A percentile compares a stretch with the other conserved stretches of the same genome.
Evolutionary conservation across 805 yeast genomes (phyloP).

Genomic region (Candida palmyrensis): DNA sequence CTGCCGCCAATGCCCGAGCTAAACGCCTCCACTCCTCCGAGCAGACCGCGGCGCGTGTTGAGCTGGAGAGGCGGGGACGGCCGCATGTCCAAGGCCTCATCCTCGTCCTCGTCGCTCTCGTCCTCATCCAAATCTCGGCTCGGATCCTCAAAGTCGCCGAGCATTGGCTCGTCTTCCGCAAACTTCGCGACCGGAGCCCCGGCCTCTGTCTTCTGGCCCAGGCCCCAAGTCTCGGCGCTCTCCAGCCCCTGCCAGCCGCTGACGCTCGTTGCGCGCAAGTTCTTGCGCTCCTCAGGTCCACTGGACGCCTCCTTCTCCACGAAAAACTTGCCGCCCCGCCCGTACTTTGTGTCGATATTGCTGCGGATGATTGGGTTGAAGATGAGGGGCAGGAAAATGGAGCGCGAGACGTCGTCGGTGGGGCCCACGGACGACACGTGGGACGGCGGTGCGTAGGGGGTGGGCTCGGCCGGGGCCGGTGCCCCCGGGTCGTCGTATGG

Average conservation of each 20-base stretch:
- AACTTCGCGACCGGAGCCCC: no score
- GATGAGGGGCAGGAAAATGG: conserved; percentile 76
- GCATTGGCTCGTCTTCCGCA: conserved; percentile 8
- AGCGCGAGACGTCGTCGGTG: conserved; percentile 27
- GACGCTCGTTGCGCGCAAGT: conserved; percentile 31
- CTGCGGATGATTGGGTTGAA: conserved; percentile 77
- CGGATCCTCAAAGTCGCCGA: no score
- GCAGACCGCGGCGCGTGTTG: conserved; percentile 19
- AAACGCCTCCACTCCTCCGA: no score
- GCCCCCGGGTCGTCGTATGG: conserved; percentile 82
- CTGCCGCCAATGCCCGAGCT: no score
- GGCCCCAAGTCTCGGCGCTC: no score
- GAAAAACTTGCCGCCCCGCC: conserved; percentile 85
- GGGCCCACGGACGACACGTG: conserved; percentile 7
- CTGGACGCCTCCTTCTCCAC: conserved; percentile 36
- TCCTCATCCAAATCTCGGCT: conserved; percentile 12
- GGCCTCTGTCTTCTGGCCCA: no score
- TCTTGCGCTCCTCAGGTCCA: conserved; percentile 14
- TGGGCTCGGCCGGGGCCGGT: conserved; percentile 57
- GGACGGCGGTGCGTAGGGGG: conserved; percentile 36
- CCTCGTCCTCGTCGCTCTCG: conserved; percentile 38
- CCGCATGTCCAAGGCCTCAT: conserved; percentile 10
- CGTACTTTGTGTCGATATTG: conserved; percentile 80
- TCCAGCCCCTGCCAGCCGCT: no score
- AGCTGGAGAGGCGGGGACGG: conserved; percentile 22